A percentile compares a stretch with the other conserved stretches of the same genome.
Evolutionary conservation across 2,329 filamentous ascomycete species (phyloP).

Genomic region (Microcyclospora tardicrescens): DNA sequence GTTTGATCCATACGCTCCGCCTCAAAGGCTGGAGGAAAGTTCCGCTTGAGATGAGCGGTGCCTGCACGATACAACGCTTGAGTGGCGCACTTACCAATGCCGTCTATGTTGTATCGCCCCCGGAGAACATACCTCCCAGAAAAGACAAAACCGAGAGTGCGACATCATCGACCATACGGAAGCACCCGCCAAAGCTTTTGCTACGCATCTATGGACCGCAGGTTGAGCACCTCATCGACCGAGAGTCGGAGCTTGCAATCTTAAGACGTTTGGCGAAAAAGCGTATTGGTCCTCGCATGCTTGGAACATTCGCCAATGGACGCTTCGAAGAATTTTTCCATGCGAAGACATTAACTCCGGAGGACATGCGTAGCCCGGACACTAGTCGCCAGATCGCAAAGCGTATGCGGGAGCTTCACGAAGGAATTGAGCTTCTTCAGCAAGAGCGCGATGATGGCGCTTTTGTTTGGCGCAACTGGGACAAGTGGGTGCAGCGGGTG

Average conservation of each 20-base stretch:
- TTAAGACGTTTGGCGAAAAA: conserved; percentile 76
- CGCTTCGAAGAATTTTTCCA: conserved; percentile 93
- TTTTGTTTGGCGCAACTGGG: conserved; percentile 85
- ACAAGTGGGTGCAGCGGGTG: conserved; percentile 68
- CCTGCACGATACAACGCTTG: conserved; percentile 58
- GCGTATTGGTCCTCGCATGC: conserved; percentile 78
- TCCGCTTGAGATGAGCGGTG: conserved; percentile 54
- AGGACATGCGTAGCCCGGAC: conserved; percentile 64
- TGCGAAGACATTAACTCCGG: conserved; percentile 63
- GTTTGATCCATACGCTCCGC: conserved; percentile 73
- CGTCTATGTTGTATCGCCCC: conserved; percentile 85
- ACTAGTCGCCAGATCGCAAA: conserved; percentile 91
- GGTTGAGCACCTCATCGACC: conserved; percentile 89
- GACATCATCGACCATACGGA: conserved; percentile 26
- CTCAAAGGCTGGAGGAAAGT: conserved; percentile 87
- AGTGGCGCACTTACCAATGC: conserved; percentile 93
- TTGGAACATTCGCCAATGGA: conserved; percentile 88
- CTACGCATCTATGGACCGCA: conserved; percentile 89
- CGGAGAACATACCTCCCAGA: conserved; percentile 42
- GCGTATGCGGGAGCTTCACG: conserved; percentile 90
- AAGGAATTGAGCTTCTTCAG: conserved; percentile 75
- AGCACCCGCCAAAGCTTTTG: conserved; percentile 58
- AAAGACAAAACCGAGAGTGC: conserved; percentile 25
- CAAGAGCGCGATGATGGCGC: conserved; percentile 68
- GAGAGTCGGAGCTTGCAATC: conserved; percentile 78